Base-by-base conservation (phyloP, 176 grass and related monocot species). In the Eleusine coracana region DNA sequence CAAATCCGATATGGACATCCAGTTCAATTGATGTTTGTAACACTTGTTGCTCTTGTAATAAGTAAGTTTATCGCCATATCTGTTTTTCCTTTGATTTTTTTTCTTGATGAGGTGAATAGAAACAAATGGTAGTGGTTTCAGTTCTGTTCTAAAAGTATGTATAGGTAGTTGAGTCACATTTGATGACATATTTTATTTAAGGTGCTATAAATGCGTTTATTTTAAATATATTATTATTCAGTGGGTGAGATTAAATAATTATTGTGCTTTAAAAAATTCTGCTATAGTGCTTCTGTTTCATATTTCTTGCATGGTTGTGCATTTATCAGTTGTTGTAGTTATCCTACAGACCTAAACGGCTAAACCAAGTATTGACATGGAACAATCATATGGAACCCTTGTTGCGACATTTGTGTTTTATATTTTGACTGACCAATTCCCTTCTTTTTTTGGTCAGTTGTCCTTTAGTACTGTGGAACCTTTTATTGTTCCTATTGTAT, bases 1-100 rank as follows among this genome's bases (percentile, higher is more conserved):
- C 92, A 91, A 82, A 84, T 95, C 75, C 92, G 68, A 82, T 93
- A 95, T 81, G 83, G 89, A 4, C 80, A 45, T 16, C 84, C 80
- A 82, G 38, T 83, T 84, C 84, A 91, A 73, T 66, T 82, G 20
- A 85, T 73, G 73, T 6, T 89, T n/a, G 80, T 73, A 46, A n/a
- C 56, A 25, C 52, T 87, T 72, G 81, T 75, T 83, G 25, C 86
- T 64, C 50, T 91, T 51, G 49, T 87, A 68, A 76, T 85, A 67
- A 83, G 92, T 94, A 86, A 91, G 92, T 78, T 68, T 12, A 0
- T 70, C 16, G 2, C 61, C 14, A 9, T 81, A 54, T 66, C 50
- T 79, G 3, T 62, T 59, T 0, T 71, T 62, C 74, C 48, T 60
- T 75, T 66, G 13, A 17, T 66, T 40, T 42, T 72, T 27, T 82